phyloP scores from a whole-genome alignment of 2,329 filamentous ascomycete genomes.

The Fusarium xyrophilum region DNA sequence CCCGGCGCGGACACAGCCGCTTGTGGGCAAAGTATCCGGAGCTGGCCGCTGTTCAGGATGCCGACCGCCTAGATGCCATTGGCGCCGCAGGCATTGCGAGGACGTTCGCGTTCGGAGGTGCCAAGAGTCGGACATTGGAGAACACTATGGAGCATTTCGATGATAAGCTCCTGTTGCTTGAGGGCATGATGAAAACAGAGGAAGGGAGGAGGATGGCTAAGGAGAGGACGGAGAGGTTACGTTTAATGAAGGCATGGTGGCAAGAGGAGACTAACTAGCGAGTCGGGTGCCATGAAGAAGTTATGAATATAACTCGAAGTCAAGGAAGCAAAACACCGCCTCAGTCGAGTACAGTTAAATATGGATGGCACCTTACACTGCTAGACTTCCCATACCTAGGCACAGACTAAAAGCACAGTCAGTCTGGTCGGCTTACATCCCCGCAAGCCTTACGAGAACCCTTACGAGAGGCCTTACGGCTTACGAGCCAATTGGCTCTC shows the following conservation, averaged over 20 bases:
- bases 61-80: conserved; percentile 89
- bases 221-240: conserved; percentile 61
- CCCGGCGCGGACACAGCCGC: conserved; percentile 62
- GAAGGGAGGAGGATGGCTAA: conserved; percentile 60
- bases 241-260: conserved; percentile 65
- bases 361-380: neutral
- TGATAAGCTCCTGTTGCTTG: conserved; percentile 74
- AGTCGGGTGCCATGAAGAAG: no score
- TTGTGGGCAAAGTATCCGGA: conserved; percentile 69
- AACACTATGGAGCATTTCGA: conserved; percentile 77
- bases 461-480: neutral
- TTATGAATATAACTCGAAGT: neutral
- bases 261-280: conserved; percentile 54
- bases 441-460: conserved; percentile 3
- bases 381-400: neutral
- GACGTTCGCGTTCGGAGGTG: conserved; percentile 69
- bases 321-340: neutral
- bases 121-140: conserved; percentile 64
- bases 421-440: conserved; percentile 1
- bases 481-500: conserved; percentile 22
- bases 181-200: conserved; percentile 69
- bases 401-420: conserved; percentile 21
- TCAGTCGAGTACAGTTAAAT: neutral
- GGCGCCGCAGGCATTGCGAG: conserved; percentile 85
- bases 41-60: conserved; percentile 83